Evolutionary conservation across 2,329 filamentous ascomycete species (phyloP).

Genomic region (Aurifilum marmelostoma): DNA sequence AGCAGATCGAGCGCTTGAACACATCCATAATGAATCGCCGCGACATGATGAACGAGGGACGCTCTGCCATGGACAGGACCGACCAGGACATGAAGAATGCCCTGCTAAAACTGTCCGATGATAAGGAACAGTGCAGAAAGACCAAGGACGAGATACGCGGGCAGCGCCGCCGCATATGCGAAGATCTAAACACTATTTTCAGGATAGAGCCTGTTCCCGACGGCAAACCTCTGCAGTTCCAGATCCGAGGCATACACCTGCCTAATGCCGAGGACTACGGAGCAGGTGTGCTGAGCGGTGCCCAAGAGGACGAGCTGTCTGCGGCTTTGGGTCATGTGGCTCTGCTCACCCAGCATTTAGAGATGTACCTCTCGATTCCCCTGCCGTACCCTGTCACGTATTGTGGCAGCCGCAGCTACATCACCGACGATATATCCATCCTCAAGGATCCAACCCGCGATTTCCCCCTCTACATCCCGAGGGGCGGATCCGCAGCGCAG

Average conservation of each 20-base stretch:
- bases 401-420: conserved; percentile 73
- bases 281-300: conserved; percentile 41
- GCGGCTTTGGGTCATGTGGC: conserved; percentile 82
- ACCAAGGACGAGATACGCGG: conserved; percentile 72
- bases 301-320: conserved; percentile 72
- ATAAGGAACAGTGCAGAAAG: conserved; percentile 56
- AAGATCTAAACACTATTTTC: conserved; percentile 79
- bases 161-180: conserved; percentile 86
- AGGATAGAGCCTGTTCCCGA: conserved; percentile 69
- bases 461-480: conserved; percentile 77
- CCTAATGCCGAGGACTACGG: conserved; percentile 78
- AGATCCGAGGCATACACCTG: conserved; percentile 76
- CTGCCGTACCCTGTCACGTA: conserved; percentile 79
- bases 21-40: conserved; percentile 67
- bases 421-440: conserved; percentile 73
- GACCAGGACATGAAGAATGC: conserved; percentile 65
- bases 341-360: conserved; percentile 73
- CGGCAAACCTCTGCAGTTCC: conserved; percentile 72
- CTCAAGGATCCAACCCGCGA: conserved; percentile 62
- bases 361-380: conserved; percentile 78
- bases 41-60: conserved; percentile 68
- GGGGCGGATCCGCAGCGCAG: conserved; percentile 67
- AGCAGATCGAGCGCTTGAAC: conserved; percentile 68
- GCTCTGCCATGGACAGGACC: conserved; percentile 60
- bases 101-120: conserved; percentile 59